Percentiles rank a stretch among this genome's conserved stretches.
Conservation (phyloP, 2,329 filamentous ascomycete species). For the Curvularia hawaiiensis region DNA sequence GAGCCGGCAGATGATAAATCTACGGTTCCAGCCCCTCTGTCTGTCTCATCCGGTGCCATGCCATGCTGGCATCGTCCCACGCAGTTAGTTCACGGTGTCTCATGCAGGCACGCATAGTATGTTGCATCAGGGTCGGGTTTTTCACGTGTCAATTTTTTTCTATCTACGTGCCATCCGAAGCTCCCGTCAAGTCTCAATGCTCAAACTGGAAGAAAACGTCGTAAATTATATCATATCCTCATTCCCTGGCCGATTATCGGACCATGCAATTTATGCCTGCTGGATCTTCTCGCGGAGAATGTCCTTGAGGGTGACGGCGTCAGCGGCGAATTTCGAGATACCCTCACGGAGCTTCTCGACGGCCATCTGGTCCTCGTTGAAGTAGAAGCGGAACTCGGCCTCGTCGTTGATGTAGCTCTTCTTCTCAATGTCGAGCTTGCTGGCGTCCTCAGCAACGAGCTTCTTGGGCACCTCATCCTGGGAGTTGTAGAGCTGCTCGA, state of each 20-base stretch:
- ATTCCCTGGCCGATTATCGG: conserved; percentile 36
- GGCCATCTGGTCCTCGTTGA: conserved; percentile 99
- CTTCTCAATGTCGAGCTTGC: conserved; percentile 78
- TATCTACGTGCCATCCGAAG: conserved; percentile 19
- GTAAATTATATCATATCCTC: conserved; percentile 28
- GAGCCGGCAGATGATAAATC: conserved; percentile 41
- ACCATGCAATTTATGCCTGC: conserved; percentile 34
- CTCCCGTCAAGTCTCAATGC: conserved; percentile 9
- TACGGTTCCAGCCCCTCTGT: conserved; percentile 16
- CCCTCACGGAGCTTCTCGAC: conserved; percentile 99
- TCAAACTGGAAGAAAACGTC: conserved; percentile 15
- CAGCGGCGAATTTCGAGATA: conserved; percentile 98
- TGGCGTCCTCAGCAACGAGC: conserved; percentile 74
- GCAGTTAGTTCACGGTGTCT: conserved; percentile 10
- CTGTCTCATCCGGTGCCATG: background rate
- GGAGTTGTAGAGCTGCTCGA: conserved; percentile 93
- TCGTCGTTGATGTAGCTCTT: conserved; percentile 90
- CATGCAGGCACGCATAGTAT: background rate
- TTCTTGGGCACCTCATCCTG: conserved; percentile 84
- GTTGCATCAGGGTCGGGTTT: conserved; percentile 19
- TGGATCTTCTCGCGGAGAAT: conserved; percentile 86
- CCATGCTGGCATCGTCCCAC: background rate
- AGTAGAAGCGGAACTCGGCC: conserved; percentile 92
- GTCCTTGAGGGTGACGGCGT: conserved; percentile 90
- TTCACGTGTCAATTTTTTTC: conserved; percentile 28